These are phyloP conservation scores for Ottelia alismoides DNA, from an alignment of 106 monocot species.

Conservation along the genomic window DNA sequence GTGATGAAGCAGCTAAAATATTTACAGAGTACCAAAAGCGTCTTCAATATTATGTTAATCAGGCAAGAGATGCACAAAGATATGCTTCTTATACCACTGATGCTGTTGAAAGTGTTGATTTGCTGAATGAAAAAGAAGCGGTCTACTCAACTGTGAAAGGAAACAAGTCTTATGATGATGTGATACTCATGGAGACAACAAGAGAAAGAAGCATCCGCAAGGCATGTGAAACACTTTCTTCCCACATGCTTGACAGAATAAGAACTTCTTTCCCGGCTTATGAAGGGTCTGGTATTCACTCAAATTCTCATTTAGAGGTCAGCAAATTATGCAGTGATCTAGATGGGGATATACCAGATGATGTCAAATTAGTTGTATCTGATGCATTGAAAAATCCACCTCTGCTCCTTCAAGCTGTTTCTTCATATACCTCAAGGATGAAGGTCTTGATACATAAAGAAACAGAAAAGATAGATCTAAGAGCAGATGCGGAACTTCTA, in stretches of 20 bases:
- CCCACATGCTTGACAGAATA: slow-evolving; percentile 57
- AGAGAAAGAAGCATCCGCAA: slow-evolving; percentile 62
- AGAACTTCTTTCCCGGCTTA: slow-evolving; percentile 63
- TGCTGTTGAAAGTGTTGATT: slow-evolving; percentile 31
- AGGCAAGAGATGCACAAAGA: slow-evolving; percentile 70
- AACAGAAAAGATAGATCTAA: slow-evolving; percentile 83
- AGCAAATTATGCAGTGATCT: slow-evolving; percentile 63
- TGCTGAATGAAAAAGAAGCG: slow-evolving; percentile 40
- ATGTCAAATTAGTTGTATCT: slow-evolving; percentile 41
- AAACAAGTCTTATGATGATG: slow-evolving; percentile 63
- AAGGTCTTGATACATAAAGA: slow-evolving; percentile 68
- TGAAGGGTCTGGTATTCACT: slow-evolving; percentile 70
- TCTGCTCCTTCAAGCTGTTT: slow-evolving; percentile 60
- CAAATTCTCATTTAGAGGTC: slow-evolving; percentile 54
- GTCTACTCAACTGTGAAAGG: slow-evolving; percentile 80
- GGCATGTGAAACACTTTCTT: slow-evolving; percentile 85
- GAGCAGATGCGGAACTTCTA: slow-evolving; percentile 89
- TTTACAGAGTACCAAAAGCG: slow-evolving; percentile 94
- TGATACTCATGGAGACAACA: slow-evolving; percentile 64
- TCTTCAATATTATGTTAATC: slow-evolving; percentile 79
- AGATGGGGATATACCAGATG: slow-evolving; percentile 64
- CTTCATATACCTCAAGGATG: slow-evolving; percentile 38
- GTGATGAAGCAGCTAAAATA: slow-evolving; percentile 88
- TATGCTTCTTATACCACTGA: slow-evolving; percentile 19
- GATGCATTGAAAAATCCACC: slow-evolving; percentile 71